Conservation (phyloP, 2,329 filamentous ascomycete species). For the Fusarium algeriense region DNA sequence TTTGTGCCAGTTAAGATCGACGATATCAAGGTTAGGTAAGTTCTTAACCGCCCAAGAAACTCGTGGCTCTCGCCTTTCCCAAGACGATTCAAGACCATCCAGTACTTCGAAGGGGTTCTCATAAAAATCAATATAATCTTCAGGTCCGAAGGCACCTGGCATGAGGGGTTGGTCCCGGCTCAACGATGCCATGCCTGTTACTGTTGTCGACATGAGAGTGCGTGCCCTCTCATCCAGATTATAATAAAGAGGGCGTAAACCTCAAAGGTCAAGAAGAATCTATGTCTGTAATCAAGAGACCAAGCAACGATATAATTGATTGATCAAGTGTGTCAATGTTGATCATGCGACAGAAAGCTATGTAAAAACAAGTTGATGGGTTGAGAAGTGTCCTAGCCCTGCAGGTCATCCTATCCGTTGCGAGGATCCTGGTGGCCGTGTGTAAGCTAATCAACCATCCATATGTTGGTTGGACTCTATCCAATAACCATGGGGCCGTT, state of each 20-base stretch:
- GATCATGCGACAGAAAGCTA: conserved; percentile 19
- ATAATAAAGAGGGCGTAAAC: background rate
- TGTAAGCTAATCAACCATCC: conserved; percentile 10
- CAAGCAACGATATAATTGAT: conserved; percentile 5
- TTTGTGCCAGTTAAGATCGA: conserved; percentile 58
- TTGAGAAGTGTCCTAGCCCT: background rate
- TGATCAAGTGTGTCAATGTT: conserved; percentile 2
- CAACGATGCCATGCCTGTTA: conserved; percentile 17
- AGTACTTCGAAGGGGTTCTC: conserved; percentile 48
- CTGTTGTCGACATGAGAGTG: background rate
- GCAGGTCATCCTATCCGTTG: conserved; percentile 1
- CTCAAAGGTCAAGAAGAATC: background rate
- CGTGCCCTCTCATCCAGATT: background rate
- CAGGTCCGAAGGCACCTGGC: conserved; percentile 49
- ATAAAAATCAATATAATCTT: conserved; percentile 49
- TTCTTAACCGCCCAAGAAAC: conserved; percentile 41
- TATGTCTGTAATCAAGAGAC: background rate
- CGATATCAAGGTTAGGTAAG: conserved; percentile 43
- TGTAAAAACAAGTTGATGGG: conserved; percentile 19
- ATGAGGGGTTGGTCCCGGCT: conserved; percentile 39
- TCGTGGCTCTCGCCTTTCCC: conserved; percentile 34
- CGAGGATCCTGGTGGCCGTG: conserved; percentile 5
- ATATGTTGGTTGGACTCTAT: conserved; percentile 4
- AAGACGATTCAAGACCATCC: conserved; percentile 42
- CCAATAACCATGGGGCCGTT: conserved; percentile 1